Percentiles rank a stretch among this genome's conserved stretches.
Conservation (phyloP, 257 asterid species). For the Thymus quinquecostatus region DNA sequence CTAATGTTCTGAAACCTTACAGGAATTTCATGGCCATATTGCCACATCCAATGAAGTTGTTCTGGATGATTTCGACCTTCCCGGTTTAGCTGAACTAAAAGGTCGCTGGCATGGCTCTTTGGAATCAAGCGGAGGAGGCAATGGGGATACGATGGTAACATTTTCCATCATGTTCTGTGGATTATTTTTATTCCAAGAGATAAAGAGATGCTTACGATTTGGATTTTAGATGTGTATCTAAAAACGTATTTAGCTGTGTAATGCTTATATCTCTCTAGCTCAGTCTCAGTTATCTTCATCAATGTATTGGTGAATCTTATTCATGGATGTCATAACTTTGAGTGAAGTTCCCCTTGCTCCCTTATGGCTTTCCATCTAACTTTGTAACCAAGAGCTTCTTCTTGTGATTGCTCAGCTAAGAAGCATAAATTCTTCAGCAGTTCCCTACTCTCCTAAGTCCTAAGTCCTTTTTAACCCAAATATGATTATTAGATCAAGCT, state of each 20-base stretch:
- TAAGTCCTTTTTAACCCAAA: too few species aligned
- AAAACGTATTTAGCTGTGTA: slow-evolving; percentile 9
- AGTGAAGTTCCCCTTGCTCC: slow-evolving; percentile 23
- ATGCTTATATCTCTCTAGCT: slow-evolving; percentile 9
- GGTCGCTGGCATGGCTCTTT: slow-evolving; percentile 94
- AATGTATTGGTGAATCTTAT: slow-evolving; percentile 27
- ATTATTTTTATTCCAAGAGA: slow-evolving; percentile 24
- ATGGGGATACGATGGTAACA: slow-evolving; percentile 92
- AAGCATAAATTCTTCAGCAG: neutral
- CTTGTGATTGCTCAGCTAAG: slow-evolving; percentile 18
- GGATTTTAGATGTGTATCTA: slow-evolving; percentile 16
- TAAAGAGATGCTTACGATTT: slow-evolving; percentile 6
- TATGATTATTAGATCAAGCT: too few species aligned
- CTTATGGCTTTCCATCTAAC: slow-evolving; percentile 11
- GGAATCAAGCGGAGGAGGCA: slow-evolving; percentile 99
- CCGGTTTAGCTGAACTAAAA: slow-evolving; percentile 96
- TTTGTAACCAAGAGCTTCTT: slow-evolving; percentile 11
- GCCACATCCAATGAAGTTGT: slow-evolving; percentile 78
- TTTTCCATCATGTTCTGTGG: slow-evolving; percentile 18
- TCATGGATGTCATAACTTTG: slow-evolving; percentile 20
- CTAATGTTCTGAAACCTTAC: slow-evolving; percentile 31
- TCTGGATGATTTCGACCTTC: slow-evolving; percentile 85
- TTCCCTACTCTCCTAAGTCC: too few species aligned
- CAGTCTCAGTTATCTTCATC: slow-evolving; percentile 18
- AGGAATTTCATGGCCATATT: slow-evolving; percentile 91